Conservation (phyloP, 2,329 filamentous ascomycete species). For the Talaromyces marneffei region DNA sequence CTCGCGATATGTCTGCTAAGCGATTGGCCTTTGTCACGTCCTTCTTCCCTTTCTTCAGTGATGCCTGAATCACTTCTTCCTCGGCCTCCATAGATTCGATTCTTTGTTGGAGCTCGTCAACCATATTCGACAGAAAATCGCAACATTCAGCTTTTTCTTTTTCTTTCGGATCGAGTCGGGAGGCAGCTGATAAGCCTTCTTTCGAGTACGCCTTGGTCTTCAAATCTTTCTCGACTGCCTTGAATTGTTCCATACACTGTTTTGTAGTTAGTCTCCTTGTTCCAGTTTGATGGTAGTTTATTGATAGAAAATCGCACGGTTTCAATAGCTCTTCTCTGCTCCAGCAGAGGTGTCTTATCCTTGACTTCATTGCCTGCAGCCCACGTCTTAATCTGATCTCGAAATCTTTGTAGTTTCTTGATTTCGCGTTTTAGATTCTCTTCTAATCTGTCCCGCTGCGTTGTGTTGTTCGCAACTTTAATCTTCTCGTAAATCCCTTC, state of each 20-base stretch:
- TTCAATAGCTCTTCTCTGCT: slow-evolving; percentile 94
- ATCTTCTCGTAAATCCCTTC: slow-evolving; percentile 98
- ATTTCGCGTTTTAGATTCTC: slow-evolving; percentile 98
- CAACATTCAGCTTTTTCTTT: slow-evolving; percentile 84
- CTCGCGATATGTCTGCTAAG: slow-evolving; percentile 74
- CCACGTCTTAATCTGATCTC: slow-evolving; percentile 99
- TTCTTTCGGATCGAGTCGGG: slow-evolving; percentile 95
- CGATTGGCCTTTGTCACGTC: slow-evolving; percentile 77
- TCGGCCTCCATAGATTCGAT: slow-evolving; percentile 92
- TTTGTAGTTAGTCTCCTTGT: slow-evolving; percentile 23
- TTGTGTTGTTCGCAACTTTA: slow-evolving; percentile 80
- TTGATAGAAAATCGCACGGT: slow-evolving; percentile 55
- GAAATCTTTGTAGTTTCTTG: slow-evolving; percentile 96
- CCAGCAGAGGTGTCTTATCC: slow-evolving; percentile 91
- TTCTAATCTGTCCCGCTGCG: slow-evolving; percentile 97
- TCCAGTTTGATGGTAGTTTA: not conserved
- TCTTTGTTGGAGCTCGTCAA: slow-evolving; percentile 88
- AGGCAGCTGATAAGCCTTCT: slow-evolving; percentile 84
- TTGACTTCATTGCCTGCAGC: slow-evolving; percentile 98
- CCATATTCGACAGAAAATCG: slow-evolving; percentile 79
- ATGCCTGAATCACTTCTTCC: slow-evolving; percentile 75
- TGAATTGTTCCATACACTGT: slow-evolving; percentile 89
- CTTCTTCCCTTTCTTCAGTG: slow-evolving; percentile 92
- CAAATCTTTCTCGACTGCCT: slow-evolving; percentile 99
- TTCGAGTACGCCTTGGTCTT: slow-evolving; percentile 99